Base-by-base conservation (phyloP, 2,329 filamentous ascomycete species). In the Triangularia setosa region DNA sequence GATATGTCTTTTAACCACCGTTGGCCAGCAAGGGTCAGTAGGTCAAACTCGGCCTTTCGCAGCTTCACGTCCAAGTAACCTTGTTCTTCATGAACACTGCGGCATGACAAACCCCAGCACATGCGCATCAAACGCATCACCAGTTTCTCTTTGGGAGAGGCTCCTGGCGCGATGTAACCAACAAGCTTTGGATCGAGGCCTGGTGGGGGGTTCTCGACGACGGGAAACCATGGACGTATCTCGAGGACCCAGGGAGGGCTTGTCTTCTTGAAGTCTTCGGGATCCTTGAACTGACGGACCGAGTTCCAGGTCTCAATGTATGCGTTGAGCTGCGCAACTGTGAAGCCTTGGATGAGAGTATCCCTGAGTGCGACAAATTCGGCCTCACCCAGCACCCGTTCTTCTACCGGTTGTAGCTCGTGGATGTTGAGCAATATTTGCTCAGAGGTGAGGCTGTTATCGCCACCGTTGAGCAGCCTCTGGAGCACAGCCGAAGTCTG, bases 91-190 rank as follows among this genome's bases (percentile, higher is more conserved):
- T 79, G 70, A 16, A 82, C 71, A 66, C 84, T 81, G 61, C 78
- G 75, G 2, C 81, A 78, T 8, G 79, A 76, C n/a, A 87, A 67
- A 2, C 75, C 77, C 84, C 84, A 87, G 64, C 77, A 79, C 24
- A 78, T 73, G 12, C 77, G 76, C 75, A 87, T 75, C 61, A 87
- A 73, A 62, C 73, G 74, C 16, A 80, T 66, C 0, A 75, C 79
- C 11, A 80, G 70, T 27, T 68, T 75, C 44, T 78, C 72, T 70
- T 86, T 87, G 3, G 69, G 68, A 14, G 69, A 68, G 35, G 69
- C 73, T 1, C 64, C 64, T 14, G 66, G 68, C 56, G 68, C 56
- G 21, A 76, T 40, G 35, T 78, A 77, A 23, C 74, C 75, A 25
- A 67, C 67, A 23, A 78, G 64, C 14, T 64, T 57, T 11, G 67